Base-by-base conservation (phyloP, 441 rosid species). In the Omphalea diandra region DNA sequence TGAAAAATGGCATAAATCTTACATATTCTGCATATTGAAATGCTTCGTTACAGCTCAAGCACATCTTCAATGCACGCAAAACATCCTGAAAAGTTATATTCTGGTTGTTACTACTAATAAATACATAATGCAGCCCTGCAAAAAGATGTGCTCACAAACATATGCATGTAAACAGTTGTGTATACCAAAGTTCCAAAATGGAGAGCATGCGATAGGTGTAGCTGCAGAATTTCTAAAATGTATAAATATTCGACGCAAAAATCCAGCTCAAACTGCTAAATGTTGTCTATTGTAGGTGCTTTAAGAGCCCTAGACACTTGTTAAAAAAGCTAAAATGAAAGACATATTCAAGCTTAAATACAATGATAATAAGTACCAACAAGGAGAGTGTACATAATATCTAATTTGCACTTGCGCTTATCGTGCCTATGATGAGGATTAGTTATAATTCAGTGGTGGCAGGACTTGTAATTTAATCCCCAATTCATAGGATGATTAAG, bases 11-110 rank as follows among this genome's bases (percentile, higher is more conserved):
- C 64, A 47, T 27, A 22, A 20, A 68, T 76, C 96, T 88, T 85
- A 92, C 99, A 71, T 90, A 79, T 89, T 86, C 91, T 63, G 97
- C 99, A 69, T 90, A 92, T 6, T 87, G 93, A 78, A 84, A 76
- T 18, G 97, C 98, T 78, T 90, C 98, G 18, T 85, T 81, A 15
- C 84, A 69, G 80, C 71, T 68, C 84, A 94, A 82, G 81, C 85
- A 85, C 62, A 87, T 74, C 79, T 88, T 92, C 64, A 94, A 77
- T 24, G 81, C 77, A 36, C 81, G 87, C 76, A 94, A 74, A 83
- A 94, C 90, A 81, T 88, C 96, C 99, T 94, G 87, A 49, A 38
- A 80, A 76, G 47, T 77, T 50, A 70, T 65, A 41, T 43, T 36
- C 57, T 63, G 46, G 43, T 56, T 74, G 56, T 35, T 35, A 69